Evolutionary conservation across 2,329 filamentous ascomycete genomes (phyloP).

Genomic region (Verticillium albo-atrum): DNA sequence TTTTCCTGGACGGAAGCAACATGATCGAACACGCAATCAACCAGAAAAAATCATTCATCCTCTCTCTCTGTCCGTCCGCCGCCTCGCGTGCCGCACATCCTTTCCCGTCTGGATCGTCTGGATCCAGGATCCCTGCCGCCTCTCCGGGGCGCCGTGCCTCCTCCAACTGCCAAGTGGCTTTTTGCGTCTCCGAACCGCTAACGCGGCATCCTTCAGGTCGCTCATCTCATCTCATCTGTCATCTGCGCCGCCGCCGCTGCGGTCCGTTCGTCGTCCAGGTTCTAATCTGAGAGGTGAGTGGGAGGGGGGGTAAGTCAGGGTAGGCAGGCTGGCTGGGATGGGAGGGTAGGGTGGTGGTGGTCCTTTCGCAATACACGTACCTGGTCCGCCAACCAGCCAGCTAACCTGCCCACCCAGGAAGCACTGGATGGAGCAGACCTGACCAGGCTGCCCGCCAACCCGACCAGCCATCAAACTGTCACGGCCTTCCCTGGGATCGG

Average conservation of each 20-base stretch:
- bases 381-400: not conserved
- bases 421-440: too few relatives aligned
- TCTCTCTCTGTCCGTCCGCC: not conserved
- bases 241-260: constrained; percentile 1
- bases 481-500: constrained; percentile 5
- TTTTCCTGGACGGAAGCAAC: not conserved
- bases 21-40: not conserved
- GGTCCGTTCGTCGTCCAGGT: not conserved
- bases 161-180: constrained; percentile 3
- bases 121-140: not conserved
- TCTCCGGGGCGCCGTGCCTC: not conserved
- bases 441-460: not conserved
- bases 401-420: too few relatives aligned
- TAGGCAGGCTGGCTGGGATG: too few relatives aligned
- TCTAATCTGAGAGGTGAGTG: not conserved
- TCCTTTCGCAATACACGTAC: too few relatives aligned
- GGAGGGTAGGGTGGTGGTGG: too few relatives aligned
- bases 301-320: not conserved
- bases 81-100: not conserved
- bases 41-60: not conserved
- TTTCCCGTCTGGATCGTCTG: not conserved
- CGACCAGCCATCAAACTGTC: not conserved
- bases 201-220: constrained; percentile 1
- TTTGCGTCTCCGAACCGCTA: constrained; percentile 1
- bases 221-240: not conserved